These are phyloP conservation scores for Erodium moschatum DNA, from an alignment of 441 rosid species.

Conservation along the genomic window DNA sequence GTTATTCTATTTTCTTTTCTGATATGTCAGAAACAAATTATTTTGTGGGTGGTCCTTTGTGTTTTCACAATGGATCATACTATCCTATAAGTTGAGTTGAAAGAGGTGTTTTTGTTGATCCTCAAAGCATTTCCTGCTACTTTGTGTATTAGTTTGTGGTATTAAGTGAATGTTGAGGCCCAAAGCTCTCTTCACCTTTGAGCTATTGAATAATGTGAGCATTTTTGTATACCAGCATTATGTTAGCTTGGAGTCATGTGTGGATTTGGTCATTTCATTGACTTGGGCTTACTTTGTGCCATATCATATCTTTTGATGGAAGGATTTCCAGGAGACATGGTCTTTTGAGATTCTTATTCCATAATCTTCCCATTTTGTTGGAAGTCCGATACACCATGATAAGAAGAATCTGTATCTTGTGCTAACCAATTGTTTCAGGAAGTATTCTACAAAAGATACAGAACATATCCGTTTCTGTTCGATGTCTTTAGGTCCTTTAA, in stretches of 20 bases:
- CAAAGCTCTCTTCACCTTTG: background rate
- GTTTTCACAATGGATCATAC: slow-evolving; percentile 17
- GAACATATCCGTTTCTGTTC: background rate
- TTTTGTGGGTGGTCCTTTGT: slow-evolving; percentile 1
- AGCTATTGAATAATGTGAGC: background rate
- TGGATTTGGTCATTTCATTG: background rate
- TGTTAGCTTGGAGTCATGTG: background rate
- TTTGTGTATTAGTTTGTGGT: background rate
- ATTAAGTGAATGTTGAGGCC: background rate
- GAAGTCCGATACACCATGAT: background rate
- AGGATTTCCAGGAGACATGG: background rate
- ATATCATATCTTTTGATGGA: background rate
- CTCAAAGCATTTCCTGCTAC: background rate
- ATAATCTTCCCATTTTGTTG: background rate
- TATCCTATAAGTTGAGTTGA: slow-evolving; percentile 15
- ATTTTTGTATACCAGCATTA: background rate
- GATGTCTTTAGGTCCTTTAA: background rate
- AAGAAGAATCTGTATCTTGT: background rate
- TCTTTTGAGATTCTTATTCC: background rate
- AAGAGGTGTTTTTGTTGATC: slow-evolving; percentile 1
- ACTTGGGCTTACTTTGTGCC: background rate
- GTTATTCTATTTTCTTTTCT: slow-evolving; percentile 1
- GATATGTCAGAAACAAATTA: background rate
- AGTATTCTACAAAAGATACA: background rate
- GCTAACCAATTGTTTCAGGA: background rate